Base-by-base conservation (phyloP, 2,329 filamentous ascomycete genomes). In the Nemania sp. region DNA sequence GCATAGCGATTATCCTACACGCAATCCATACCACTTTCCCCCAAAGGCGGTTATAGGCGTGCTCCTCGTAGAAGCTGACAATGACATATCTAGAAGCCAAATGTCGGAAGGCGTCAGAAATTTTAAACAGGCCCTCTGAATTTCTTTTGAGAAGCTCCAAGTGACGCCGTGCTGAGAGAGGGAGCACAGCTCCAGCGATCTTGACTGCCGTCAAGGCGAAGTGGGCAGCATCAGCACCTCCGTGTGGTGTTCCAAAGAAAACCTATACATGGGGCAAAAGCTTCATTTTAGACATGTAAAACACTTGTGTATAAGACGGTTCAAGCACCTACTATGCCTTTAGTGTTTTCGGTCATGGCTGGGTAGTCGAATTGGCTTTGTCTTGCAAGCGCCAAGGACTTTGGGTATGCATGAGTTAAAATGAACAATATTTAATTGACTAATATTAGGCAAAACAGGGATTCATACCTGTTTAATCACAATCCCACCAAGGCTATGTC, bases 211-310 rank as follows among this genome's bases (percentile, higher is more conserved):
- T 7, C 12, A 11, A 3, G 11, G 20, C 45, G 45, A 43, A 56
- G 0, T 40, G 12, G 34, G 53, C 53, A 2, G 35, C 35, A 11
- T 56, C 53, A 2, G 53, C 21, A n/a, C 53, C 53, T 34, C 53
- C 45, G 18, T 56, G 53, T 42, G 53, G 53, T 56, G 53, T 56
- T 43, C 53, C 53, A 13, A 56, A 49, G 15, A 56, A 56, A 21
- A 56, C 53, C 53, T 56, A 43, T 25, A n/a, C 13, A 15, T 2
- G 10, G 18, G 15, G 7, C 9, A 10, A n/a, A 6, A 2, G n/a
- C 11, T 15, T 18, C 6, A 42, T 9, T 21, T 42, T 13, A 54
- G 39, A 25, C 21, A 29, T 11, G 43, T 20, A 5, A 42, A 32
- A 48, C 9, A 34, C 15, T 20, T 20, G 0, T 1, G 11, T 42